These are phyloP conservation scores for Rhodotorula babjevae DNA, from an alignment of 768 basidiomycete species.

Conservation along the genomic window DNA sequence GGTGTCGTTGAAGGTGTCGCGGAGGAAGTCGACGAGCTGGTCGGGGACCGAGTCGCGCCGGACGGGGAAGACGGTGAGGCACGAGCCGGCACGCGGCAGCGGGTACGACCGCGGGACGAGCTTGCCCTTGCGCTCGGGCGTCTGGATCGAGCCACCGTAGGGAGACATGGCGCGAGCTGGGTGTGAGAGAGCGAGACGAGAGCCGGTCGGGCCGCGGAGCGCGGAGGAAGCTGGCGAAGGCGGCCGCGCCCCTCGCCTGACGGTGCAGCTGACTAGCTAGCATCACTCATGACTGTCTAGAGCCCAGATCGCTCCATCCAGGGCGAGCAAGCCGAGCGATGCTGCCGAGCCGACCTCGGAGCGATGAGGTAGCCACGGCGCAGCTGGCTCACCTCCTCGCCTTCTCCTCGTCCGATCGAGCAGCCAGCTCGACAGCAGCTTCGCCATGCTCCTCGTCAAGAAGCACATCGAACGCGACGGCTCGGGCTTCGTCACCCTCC, in stretches of 20 bases:
- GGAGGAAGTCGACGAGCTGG: slow-evolving; percentile 43
- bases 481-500: slow-evolving; percentile 81
- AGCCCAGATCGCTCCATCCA: too few species aligned
- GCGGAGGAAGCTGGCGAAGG: too few species aligned
- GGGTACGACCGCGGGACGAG: slow-evolving; percentile 30
- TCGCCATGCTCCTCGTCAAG: slow-evolving; percentile 73
- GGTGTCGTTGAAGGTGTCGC: slow-evolving; percentile 60
- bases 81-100: slow-evolving; percentile 8
- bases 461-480: slow-evolving; percentile 79
- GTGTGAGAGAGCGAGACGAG: neutral
- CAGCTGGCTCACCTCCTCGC: neutral
- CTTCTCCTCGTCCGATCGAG: neutral
- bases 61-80: slow-evolving; percentile 44
- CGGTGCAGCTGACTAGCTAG: too few species aligned
- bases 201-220: too few species aligned
- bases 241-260: too few species aligned
- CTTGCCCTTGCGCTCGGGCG: slow-evolving; percentile 11
- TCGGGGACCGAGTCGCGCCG: slow-evolving; percentile 56
- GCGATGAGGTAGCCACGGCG: neutral
- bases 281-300: too few species aligned
- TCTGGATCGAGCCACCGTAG: slow-evolving; percentile 59
- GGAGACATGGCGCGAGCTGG: slow-evolving; percentile 57
- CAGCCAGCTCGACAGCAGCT: neutral
- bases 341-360: too few species aligned
- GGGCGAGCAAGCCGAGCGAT: too few species aligned